Base-by-base conservation (phyloP, 2,329 filamentous ascomycete species). In the Daldinia sp. region DNA sequence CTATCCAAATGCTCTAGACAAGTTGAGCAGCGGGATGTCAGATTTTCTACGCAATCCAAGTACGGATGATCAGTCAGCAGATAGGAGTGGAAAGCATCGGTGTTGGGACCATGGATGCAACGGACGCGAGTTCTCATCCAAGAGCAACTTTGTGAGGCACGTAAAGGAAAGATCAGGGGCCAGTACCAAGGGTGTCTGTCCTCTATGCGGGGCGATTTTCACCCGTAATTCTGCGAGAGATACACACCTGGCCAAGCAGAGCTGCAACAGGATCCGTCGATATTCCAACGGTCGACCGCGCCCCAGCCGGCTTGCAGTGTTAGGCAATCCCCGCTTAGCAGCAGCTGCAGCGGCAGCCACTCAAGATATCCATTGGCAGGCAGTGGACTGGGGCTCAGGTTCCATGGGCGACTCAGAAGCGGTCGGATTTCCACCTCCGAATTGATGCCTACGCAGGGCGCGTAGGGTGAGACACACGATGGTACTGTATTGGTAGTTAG, bases 21-120 rank as follows among this genome's bases (percentile, higher is more conserved):
- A 68, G 46, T 39, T 71, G 60, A 71, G 60, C 51, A 67, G 58
- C 13, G 64, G 60, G 10, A 50, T 69, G 64, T 44, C 67, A n/a
- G 73, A 75, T 60, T 64, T 73, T 41, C 55, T 69, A 63, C 68
- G 67, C 30, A 69, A 61, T 18, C 63, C 63, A 39, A 46, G 57
- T 54, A 53, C 51, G 26, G 68, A 73, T 10, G 73, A 72, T 15
- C 61, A 44, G 26, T 23, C 68, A 44, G 56, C 60, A 54, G 68
- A 72, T 5, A 57, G 56, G 51, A 65, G 57, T 50, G 73, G 72
- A 28, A 76, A 76, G 53, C 70, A 74, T 54, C 70, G 71, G 7
- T 76, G 74, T 41, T 76, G 74, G 74, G 74, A 76, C 33, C 74
- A 76, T 48, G 74, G 74, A 44, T 76, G 74, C 65, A 75, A 76